Conservation (phyloP, 2,329 filamentous ascomycete species). For the Hawksworthiomyces lignivorus region DNA sequence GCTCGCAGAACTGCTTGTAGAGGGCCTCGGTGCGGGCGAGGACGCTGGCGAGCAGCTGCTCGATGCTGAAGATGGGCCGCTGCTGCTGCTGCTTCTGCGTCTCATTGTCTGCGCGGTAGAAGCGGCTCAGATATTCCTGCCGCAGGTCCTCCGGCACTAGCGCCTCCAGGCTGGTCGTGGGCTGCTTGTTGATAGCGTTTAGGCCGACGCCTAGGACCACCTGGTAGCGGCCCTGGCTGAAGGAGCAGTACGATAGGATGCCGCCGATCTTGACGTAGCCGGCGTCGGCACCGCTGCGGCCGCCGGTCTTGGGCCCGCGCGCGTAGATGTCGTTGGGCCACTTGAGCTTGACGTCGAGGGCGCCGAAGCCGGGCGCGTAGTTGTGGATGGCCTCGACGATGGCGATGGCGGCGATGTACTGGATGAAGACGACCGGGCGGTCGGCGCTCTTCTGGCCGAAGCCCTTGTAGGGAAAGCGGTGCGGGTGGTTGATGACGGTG, state of each 20-base stretch:
- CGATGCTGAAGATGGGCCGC: slow-evolving; percentile 58
- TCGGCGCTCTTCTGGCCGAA: neutral
- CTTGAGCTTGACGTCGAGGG: slow-evolving; percentile 77
- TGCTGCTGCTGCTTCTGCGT: slow-evolving; percentile 9
- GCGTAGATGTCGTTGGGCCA: slow-evolving; percentile 97
- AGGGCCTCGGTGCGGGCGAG: slow-evolving; percentile 69
- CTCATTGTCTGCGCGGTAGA: neutral
- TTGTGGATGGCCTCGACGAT: slow-evolving; percentile 74
- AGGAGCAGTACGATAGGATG: slow-evolving; percentile 84
- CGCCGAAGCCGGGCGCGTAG: slow-evolving; percentile 69
- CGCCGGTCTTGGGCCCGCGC: slow-evolving; percentile 48
- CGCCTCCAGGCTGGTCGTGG: slow-evolving; percentile 79
- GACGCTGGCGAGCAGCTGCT: slow-evolving; percentile 75
- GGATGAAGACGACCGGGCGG: slow-evolving; percentile 77
- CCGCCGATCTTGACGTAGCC: slow-evolving; percentile 83
- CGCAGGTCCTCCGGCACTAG: slow-evolving; percentile 48
- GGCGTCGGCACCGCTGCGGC: slow-evolving; percentile 18
- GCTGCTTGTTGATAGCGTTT: slow-evolving; percentile 75
- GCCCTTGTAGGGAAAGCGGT: slow-evolving; percentile 60
- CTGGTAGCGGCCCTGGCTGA: slow-evolving; percentile 68
- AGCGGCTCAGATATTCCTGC: no score
- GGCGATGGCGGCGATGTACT: slow-evolving; percentile 86
- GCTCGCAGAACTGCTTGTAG: slow-evolving; percentile 65
- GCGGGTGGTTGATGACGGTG: slow-evolving; percentile 75
- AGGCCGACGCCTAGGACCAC: slow-evolving; percentile 80